These are phyloP conservation scores for Haplosporangium gracile DNA, from an alignment of 192 early-diverging fungal genomes.

Conservation along the genomic window DNA sequence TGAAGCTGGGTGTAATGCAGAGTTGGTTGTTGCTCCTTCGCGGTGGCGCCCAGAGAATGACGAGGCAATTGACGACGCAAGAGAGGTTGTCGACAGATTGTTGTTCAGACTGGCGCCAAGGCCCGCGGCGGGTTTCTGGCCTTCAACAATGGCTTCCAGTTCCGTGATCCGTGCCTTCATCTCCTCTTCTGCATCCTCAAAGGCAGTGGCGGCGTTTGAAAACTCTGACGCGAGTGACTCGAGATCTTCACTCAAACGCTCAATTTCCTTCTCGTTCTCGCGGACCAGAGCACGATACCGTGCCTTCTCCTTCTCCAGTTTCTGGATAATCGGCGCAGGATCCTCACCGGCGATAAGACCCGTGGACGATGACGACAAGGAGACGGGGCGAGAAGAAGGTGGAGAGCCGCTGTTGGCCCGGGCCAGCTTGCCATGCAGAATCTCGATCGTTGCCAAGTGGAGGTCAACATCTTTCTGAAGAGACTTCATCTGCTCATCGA, in stretches of 20 bases:
- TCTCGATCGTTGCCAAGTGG: constrained; percentile 34
- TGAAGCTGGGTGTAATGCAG: constrained; percentile 10
- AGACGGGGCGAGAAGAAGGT: constrained; percentile 20
- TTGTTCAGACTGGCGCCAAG: not conserved
- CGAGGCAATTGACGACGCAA: constrained; percentile 35
- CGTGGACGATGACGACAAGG: constrained; percentile 18
- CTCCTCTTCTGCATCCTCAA: constrained; percentile 58
- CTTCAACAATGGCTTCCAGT: constrained; percentile 39
- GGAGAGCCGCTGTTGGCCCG: constrained; percentile 16
- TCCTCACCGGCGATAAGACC: constrained; percentile 23
- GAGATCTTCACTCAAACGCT: constrained; percentile 52
- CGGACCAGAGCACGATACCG: constrained; percentile 42
- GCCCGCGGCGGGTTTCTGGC: not conserved
- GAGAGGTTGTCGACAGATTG: constrained; percentile 26
- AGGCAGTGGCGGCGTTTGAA: constrained; percentile 41
- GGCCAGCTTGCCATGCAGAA: constrained; percentile 19
- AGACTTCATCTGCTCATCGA: constrained; percentile 37
- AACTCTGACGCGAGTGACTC: constrained; percentile 57
- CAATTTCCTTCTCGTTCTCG: constrained; percentile 53
- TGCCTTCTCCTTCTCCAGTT: constrained; percentile 41
- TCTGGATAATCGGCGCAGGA: constrained; percentile 16
- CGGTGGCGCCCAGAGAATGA: constrained; percentile 11
- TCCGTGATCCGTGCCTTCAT: constrained; percentile 52
- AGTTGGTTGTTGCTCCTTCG: constrained; percentile 4
- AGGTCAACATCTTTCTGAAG: constrained; percentile 16